Base-by-base conservation (phyloP, 2,329 filamentous ascomycete genomes). In the Stagonosporopsis cucurbitacearum region DNA sequence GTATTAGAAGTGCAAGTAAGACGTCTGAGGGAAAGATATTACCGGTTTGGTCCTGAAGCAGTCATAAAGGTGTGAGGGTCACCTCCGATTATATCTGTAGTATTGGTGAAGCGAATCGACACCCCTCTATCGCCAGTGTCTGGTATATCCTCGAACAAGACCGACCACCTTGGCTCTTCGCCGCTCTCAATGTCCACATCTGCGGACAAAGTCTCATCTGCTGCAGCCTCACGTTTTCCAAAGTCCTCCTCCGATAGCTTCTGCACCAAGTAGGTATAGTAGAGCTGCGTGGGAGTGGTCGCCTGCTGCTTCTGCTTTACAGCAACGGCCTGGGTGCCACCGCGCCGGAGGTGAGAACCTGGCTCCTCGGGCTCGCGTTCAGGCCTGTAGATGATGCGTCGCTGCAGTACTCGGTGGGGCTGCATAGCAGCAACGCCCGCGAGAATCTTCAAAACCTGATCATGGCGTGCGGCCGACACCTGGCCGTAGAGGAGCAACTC, bases 401-500 rank as follows among this genome's bases (percentile, higher is more conserved):
- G 81, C 70, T 87, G 82, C 45, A 81, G 68, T 47, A 80, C 72
- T 54, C 78, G 76, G 64, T 79, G 78, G 35, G 86, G 86, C 68
- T 86, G 85, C 80, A 85, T 85, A 64, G 82, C 84, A 45, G 85
- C 82, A 51, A 87, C 74, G 48, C 86, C 86, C 35, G 85, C 81
- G 42, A 88, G 78, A 64, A 88, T 84, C 67, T 85, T 82, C 50
- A 87, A 76, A 17, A 87, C 79, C 71, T 85, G 84, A 68, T 83
- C 77, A 77, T 87, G 84, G 66, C 85, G 83, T 35, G 80, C 73
- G 30, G 75, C 71, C 9, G 84, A 80, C 52, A 88, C 79, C 66
- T 84, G 82, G 65, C 83, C 84, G 74, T 84, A 86, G 41, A 88
- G 80, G 43, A 86, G 76, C 63, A 86, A 79, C 77, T 88, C 85